Base-by-base conservation (phyloP, 2,329 filamentous ascomycete species). In the Colletotrichum filicis region DNA sequence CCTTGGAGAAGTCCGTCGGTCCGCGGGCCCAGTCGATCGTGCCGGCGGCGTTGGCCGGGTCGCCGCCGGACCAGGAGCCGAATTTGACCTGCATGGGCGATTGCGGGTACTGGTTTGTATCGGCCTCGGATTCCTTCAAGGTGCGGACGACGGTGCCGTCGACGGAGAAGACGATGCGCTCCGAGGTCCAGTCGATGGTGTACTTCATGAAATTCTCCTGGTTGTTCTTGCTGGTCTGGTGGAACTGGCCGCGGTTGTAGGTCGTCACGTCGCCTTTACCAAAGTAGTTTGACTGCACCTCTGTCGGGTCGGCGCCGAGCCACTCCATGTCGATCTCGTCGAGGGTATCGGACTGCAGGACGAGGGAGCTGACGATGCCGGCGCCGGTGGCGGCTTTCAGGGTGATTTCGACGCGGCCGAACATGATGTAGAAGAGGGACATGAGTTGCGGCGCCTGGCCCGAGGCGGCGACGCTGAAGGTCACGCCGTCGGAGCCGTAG, bases 351-450 rank as follows among this genome's bases (percentile, higher is more conserved):
- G 95, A 98, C 84, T 97, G 92, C 76, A 99, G 86, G 9, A 99
- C 95, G 14, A 97, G 89, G 58, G 95, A 97, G 82, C 94, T 98
- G 76, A 99, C 95, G 78, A 99, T 98, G 73, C 97, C 97, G 11
- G 90, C 92, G 8, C 97, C 97, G 0, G 95, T 92, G 11, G 97
- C 95, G 30, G 94, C 92, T 84, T 96, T 95, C 86, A 98, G 89
- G 37, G 91, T 92, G 76, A 95, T 90, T 76, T 97, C 93, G 79
- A 98, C 94, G 75, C 92, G 93, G 76, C 97, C 97, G 82, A 98
- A 99, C 97, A 99, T 98, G 85, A 99, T 98, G 87, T 98, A 98
- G 90, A 97, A 98, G 79, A 97, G 91, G 74, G 95, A 97, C 76
- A 89, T 89, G 74, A 99, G 90, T 81, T 96, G 93, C 0, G 97